phyloP scores from a whole-genome alignment of 306 rosid species.

The Herpetospermum pedunculosum region DNA sequence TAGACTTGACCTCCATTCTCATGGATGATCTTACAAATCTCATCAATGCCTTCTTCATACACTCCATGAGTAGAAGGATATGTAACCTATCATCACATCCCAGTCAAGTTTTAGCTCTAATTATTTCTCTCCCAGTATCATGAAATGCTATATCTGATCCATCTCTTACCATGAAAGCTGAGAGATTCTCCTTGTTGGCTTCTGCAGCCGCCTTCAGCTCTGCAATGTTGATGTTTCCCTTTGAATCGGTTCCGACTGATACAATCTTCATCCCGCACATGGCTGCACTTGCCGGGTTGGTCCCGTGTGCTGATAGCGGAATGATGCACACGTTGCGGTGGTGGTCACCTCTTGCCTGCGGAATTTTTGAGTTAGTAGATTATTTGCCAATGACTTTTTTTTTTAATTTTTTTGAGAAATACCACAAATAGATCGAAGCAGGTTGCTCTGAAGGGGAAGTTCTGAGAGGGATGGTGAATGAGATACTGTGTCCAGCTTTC shows the following conservation, averaged over 20 bases:
- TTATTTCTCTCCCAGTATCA: not conserved
- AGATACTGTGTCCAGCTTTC: too few species aligned
- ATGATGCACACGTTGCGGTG: constrained; percentile 91
- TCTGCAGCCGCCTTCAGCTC: constrained; percentile 96
- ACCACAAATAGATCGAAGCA: too few species aligned
- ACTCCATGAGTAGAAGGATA: constrained; percentile 99
- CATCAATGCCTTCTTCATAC: constrained; percentile 97
- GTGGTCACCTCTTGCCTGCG: constrained; percentile 71
- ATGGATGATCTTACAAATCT: constrained; percentile 93
- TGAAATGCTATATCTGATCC: not conserved
- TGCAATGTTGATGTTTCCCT: constrained; percentile 87
- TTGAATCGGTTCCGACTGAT: constrained; percentile 91
- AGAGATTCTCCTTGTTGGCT: constrained; percentile 58
- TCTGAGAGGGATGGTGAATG: too few species aligned
- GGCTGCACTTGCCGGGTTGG: constrained; percentile 99
- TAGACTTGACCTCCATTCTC: constrained; percentile 99
- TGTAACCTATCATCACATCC: constrained; percentile 52
- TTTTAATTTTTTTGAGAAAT: too few species aligned
- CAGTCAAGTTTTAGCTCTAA: not conserved
- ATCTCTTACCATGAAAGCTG: constrained; percentile 83
- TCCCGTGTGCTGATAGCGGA: constrained; percentile 98
- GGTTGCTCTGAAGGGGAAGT: too few species aligned
- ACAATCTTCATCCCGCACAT: constrained; percentile 99
- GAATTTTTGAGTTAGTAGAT: not conserved
- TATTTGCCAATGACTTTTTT: not conserved